phyloP scores from a whole-genome alignment of 2,329 filamentous ascomycete species.

The Fusarium temperatum region DNA sequence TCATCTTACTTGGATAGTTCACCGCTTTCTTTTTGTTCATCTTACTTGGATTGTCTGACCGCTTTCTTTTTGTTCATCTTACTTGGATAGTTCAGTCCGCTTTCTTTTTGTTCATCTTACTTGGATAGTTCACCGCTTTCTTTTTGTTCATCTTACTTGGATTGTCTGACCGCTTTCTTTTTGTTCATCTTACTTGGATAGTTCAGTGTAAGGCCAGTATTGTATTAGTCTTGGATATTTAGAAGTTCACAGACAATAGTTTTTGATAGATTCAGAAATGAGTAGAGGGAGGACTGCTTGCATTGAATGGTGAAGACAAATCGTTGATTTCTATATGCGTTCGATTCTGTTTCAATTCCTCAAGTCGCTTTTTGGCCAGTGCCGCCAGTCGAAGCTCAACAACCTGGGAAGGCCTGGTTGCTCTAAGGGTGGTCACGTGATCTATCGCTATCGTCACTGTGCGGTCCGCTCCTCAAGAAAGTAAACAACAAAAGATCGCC shows the following conservation, averaged over 20 bases:
- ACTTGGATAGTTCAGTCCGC: too few relatives aligned
- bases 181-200: neutral
- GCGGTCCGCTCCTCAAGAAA: neutral
- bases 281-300: too few relatives aligned
- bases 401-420: neutral
- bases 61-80: neutral
- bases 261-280: rapidly evolving
- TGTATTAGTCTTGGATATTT: neutral
- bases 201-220: neutral
- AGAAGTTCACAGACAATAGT: neutral
- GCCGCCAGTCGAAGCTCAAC: neutral
- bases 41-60: too few relatives aligned
- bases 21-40: neutral
- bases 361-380: neutral
- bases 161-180: neutral
- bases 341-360: rapidly evolving
- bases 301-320: neutral
- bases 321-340: rapidly evolving
- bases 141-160: neutral
- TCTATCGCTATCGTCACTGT: rapidly evolving
- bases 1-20: too few relatives aligned
- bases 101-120: neutral
- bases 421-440: neutral
- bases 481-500: neutral
- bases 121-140: neutral